Conservation (phyloP, 768 basidiomycete genomes). For the Pholiota conissans region DNA sequence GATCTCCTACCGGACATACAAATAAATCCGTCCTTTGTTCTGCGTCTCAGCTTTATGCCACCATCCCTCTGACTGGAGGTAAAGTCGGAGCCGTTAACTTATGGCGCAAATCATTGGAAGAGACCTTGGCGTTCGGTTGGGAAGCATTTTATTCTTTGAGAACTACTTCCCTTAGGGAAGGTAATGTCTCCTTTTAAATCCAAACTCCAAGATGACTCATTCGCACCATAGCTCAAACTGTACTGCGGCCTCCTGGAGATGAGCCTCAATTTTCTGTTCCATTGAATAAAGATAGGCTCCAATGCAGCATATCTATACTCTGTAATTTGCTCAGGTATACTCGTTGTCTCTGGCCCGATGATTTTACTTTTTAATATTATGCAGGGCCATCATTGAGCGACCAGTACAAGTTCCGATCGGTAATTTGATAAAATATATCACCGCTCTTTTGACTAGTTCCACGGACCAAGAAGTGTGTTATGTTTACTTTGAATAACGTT, state of each 20-base stretch:
- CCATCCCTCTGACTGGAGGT: conserved; percentile 72
- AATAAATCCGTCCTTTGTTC: conserved; percentile 40
- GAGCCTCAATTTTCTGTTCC: conserved; percentile 54
- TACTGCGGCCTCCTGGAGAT: conserved; percentile 18
- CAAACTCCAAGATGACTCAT: background rate
- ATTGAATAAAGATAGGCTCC: conserved; percentile 61
- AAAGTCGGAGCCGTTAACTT: conserved; percentile 71
- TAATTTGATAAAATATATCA: conserved; percentile 49
- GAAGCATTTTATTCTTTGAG: conserved; percentile 56
- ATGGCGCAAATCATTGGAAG: conserved; percentile 79
- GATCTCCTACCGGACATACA: conserved; percentile 45
- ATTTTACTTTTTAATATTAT: conserved; percentile 5
- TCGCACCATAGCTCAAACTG: conserved; percentile 6
- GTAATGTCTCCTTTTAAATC: conserved; percentile 28
- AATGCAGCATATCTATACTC: conserved; percentile 51
- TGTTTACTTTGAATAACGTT: background rate
- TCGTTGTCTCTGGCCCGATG: background rate
- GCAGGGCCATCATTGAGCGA: conserved; percentile 55
- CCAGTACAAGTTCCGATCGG: conserved; percentile 75
- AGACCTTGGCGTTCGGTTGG: conserved; percentile 67
- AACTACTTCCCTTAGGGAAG: conserved; percentile 54
- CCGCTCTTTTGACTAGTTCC: conserved; percentile 49
- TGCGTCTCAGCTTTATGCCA: conserved; percentile 58
- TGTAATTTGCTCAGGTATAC: conserved; percentile 54
- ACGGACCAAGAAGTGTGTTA: conserved; percentile 43